Evolutionary conservation across 306 rosid genomes (phyloP).

Genomic region (Lablab purpureus): DNA sequence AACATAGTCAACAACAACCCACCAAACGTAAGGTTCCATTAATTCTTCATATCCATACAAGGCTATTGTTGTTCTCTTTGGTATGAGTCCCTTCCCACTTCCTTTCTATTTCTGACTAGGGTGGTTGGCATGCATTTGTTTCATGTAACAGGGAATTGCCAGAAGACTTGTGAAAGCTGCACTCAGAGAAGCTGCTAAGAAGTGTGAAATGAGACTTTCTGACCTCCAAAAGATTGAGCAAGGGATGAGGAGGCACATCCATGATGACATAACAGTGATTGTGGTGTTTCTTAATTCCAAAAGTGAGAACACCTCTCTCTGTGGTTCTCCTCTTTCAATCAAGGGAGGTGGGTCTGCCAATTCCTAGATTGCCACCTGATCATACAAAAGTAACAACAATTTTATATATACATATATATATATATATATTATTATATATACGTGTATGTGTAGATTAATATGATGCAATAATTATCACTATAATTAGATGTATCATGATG

Average conservation of each 20-base stretch:
- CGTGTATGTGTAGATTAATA: conserved; percentile 8
- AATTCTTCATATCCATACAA: not conserved
- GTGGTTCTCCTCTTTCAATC: conserved; percentile 65
- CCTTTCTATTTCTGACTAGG: not conserved
- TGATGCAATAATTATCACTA: conserved; percentile 40
- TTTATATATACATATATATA: not conserved
- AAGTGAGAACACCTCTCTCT: conserved; percentile 50
- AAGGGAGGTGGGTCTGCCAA: conserved; percentile 67
- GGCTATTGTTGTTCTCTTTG: not conserved
- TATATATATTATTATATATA: not conserved
- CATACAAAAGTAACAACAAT: conserved; percentile 22
- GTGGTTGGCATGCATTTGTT: not conserved
- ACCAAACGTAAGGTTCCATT: conserved; percentile 62
- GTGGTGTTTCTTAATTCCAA: conserved; percentile 72
- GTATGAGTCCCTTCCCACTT: too few relatives aligned
- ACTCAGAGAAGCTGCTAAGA: conserved; percentile 84
- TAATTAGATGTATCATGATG: conserved; percentile 30
- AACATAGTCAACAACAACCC: conserved; percentile 75
- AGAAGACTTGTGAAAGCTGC: conserved; percentile 69
- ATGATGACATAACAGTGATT: conserved; percentile 80
- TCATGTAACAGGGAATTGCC: conserved; percentile 69
- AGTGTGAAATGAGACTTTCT: conserved; percentile 77
- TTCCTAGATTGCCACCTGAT: conserved; percentile 44
- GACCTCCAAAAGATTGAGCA: conserved; percentile 78
- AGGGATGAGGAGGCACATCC: conserved; percentile 88